Evolutionary conservation across 768 basidiomycete species (phyloP), one percentile per base, ranked within the genome.

Genomic region (Grammothele lineata): DNA sequence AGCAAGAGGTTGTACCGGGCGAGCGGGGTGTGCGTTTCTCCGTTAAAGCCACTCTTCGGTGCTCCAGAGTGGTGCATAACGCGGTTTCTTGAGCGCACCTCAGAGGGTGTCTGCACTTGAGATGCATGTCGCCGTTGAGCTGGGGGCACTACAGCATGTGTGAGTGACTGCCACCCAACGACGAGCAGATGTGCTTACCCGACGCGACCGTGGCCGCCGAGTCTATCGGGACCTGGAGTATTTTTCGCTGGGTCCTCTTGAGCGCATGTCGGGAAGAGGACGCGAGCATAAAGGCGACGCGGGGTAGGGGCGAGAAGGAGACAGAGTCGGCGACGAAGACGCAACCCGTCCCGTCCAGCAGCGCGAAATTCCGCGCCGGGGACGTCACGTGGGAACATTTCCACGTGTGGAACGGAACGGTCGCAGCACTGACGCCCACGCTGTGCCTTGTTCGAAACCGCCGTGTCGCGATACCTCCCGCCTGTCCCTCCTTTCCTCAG

Each of bases 1-100:
- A 78, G 54, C 22, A 64, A 52, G 44, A 66, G 44, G 48, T 68
- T 63, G 32, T 46, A 45, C 23, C 51, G 52, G 18, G 57, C 53
- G 11, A 60, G 11, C 4, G 55, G 40, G 12, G 65, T 62, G 23
- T 34, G 43, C 18, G 24, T 33, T 6, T n/a, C n/a, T n/a, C n/a
- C n/a, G n/a, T n/a, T n/a, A n/a, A n/a, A n/a, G n/a, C n/a, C n/a
- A n/a, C n/a, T n/a, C n/a, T n/a, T n/a, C n/a, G n/a, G n/a, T n/a
- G n/a, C n/a, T n/a, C n/a, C n/a, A n/a, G n/a, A n/a, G n/a, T n/a
- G n/a, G n/a, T n/a, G n/a, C n/a, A n/a, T n/a, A n/a, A n/a, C n/a
- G n/a, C n/a, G n/a, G n/a, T n/a, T n/a, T n/a, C n/a, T n/a, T n/a
- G n/a, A n/a, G n/a, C n/a, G n/a, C n/a, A n/a, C n/a, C n/a, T n/a